Base-by-base conservation (phyloP, 768 basidiomycete genomes). In the Cyclocybe cylindracea region DNA sequence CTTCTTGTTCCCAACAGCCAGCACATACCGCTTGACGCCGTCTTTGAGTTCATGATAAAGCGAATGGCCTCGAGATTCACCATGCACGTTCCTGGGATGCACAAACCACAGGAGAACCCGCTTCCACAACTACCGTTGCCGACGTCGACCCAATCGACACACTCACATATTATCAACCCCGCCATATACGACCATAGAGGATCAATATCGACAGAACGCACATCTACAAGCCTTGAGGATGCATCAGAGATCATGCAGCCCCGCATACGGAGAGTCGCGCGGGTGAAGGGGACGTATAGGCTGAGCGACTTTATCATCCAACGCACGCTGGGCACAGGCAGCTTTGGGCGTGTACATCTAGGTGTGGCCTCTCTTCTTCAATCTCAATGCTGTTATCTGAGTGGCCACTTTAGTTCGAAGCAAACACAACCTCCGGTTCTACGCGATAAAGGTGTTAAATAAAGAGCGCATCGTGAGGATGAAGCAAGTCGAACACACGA, bases 401-500 rank as follows among this genome's bases (percentile, higher is more conserved):
- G 43, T 42, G 46, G 53, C 44, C 31, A 45, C 24, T 56, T 35
- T 64, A 94, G 94, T 93, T 29, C 85, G 89, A 53, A 94, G 92
- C 67, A 90, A 87, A 70, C 92, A 96, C 66, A 97, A 96, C 66
- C 79, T 90, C n/a, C 89, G 95, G 11, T 95, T 91, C 69, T 98
- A 96, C 66, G 95, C 95, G 44, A 85, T 96, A 78, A 98, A 98
- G 67, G 94, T 98, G 7, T 75, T 98, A 56, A 88, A 81, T 73
- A 98, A 98, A 67, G 93, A 95, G 55, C 89, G 91, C 66, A 89
- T 98, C 48, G 91, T 92, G 48, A 83, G 80, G 59, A 83, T 92
- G 70, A 97, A 98, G 73, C 97, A 99, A 67, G 85, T 98, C 44
- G 93, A 98, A 64, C 97, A 99, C 62, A 98, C 97, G 39, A 97